Evolutionary conservation across 2,329 filamentous ascomycete genomes (phyloP), one percentile per base, ranked within the genome.

Genomic region (Colletotrichum simmondsii): DNA sequence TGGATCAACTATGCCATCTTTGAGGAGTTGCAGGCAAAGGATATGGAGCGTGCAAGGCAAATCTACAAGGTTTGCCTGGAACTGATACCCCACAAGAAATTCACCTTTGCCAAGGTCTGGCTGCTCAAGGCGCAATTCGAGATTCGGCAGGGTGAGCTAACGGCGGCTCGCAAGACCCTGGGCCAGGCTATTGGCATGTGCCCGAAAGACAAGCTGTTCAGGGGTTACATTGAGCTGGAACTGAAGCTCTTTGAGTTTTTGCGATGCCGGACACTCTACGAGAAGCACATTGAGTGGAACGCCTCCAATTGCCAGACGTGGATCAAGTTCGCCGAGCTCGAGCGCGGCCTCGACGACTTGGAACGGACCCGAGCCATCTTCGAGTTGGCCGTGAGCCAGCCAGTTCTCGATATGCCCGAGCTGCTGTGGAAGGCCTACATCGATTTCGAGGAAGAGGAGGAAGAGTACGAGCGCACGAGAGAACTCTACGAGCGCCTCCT

Each of bases 31-130:
- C 93, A 96, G 75, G 93, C 92, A 46, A 92, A 93, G 76, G 95
- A 98, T 78, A 79, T 90, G 28, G 90, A 93, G 30, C 90, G 97
- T 57, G 94, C 96, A 24, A 90, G 93, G 22, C 94, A 98, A 80
- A 95, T 99, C 74, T 99, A 98, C 85, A 91, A 92, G 76, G 94
- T 97, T 76, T 97, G 95, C 77, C 84, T 98, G 59, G 92, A 93
- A 74, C 85, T 98, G 58, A 92, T 99, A 77, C 97, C 97, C 0
- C 97, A 99, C 86, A 97, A 97, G 81, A 94, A 94, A 79, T 99
- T 98, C 83, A 98, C 97, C 0, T 99, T 98, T 81, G 94, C 95
- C 80, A 99, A 99, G 82, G 87, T 98, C 62, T 99, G 97, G 97
- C 87, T 98, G 57, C 88, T 97, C 83, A 97, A 96, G 78, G 95